Conservation (phyloP, 495 filamentous ascomycete species). For the Aspergillus carlsbadensis region DNA sequence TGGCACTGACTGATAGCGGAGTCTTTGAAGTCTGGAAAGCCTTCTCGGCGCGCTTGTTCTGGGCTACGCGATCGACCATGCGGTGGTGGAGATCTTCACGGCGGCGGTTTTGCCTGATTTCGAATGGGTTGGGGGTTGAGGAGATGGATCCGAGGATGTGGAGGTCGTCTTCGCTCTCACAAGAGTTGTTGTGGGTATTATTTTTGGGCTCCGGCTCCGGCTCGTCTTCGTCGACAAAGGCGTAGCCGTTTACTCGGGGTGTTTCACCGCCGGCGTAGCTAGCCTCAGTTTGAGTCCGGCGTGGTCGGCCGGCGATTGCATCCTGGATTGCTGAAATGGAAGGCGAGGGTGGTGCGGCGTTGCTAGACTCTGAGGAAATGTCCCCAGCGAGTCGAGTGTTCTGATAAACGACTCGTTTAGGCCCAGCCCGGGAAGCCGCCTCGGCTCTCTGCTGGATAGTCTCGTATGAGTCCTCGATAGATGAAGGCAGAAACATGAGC, state of each 20-base stretch:
- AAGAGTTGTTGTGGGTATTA: too few relatives aligned
- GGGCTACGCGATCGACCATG: constrained; percentile 84
- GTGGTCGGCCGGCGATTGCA: constrained; percentile 77
- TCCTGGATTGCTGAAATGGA: constrained; percentile 82
- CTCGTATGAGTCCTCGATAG: constrained; percentile 63
- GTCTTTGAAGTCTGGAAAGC: constrained; percentile 49
- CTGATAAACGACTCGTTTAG: constrained; percentile 74
- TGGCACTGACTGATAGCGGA: constrained; percentile 47
- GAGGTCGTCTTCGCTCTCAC: constrained; percentile 24
- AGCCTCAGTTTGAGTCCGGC: constrained; percentile 62
- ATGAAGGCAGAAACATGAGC: constrained; percentile 80
- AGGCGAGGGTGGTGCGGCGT: constrained; percentile 64
- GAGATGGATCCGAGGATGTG: constrained; percentile 57
- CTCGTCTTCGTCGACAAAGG: constrained; percentile 86
- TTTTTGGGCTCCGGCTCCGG: constrained; percentile 31
- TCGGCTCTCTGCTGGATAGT: constrained; percentile 68
- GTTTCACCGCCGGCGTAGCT: constrained; percentile 71
- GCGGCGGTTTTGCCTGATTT: constrained; percentile 69
- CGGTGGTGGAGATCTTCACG: constrained; percentile 83
- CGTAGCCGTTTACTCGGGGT: constrained; percentile 86
- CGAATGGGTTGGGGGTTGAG: constrained; percentile 74
- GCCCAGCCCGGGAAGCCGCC: constrained; percentile 67
- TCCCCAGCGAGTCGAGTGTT: constrained; percentile 69
- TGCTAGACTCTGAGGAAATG: constrained; percentile 22
- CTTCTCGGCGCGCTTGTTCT: constrained; percentile 64